Base-by-base conservation (phyloP, 2,329 filamentous ascomycete species). In the Ophiostoma fasciatum region DNA sequence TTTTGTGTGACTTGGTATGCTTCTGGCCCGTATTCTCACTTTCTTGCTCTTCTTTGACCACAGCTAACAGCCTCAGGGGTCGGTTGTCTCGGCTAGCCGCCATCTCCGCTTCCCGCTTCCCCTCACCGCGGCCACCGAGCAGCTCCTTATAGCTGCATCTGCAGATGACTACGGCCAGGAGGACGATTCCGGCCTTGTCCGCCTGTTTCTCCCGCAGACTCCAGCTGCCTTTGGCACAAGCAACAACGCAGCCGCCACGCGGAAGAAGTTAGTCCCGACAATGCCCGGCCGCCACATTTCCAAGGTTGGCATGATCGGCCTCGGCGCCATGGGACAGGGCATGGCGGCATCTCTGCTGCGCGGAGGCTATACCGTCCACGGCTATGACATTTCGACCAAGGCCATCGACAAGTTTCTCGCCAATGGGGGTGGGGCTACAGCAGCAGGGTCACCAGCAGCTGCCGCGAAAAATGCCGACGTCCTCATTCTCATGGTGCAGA, bases 281-380 rank as follows among this genome's bases (percentile, higher is more conserved):
- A 44, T 28, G 9, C 48, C 48, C 7, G 45, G 47, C 1, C 17
- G 45, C 8, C 44, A 46, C 10, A 47, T 53, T 18, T 42, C 44
- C 13, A 59, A 50, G 19, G 41, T 58, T 19, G 55, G 51, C 11
- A 50, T 59, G 38, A 50, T 58, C 15, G 56, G 56, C 1, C 39
- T 59, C 8, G 56, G 56, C 0, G 56, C 56, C 1, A 59, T 59
- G 56, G 56, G 55, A 5, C 49, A 52, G 21, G 55, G 56, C 19
- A 59, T 59, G 51, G 56, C 56, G 1, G 38, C 48, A 1, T 55
- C 55, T 2, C 48, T 58, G 7, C 33, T 58, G 1, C 46, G 48
- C 7, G 49, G 51, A 4, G 51, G 53, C 3, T 57, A 52, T 28
- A 23, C 43, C 2, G 53, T 59, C 2, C 47, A 47, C 4, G 55